A percentile compares a stretch with the other conserved stretches of the same genome.
Conservation (phyloP, 2,329 filamentous ascomycete species). For the Cordyceps militaris region DNA sequence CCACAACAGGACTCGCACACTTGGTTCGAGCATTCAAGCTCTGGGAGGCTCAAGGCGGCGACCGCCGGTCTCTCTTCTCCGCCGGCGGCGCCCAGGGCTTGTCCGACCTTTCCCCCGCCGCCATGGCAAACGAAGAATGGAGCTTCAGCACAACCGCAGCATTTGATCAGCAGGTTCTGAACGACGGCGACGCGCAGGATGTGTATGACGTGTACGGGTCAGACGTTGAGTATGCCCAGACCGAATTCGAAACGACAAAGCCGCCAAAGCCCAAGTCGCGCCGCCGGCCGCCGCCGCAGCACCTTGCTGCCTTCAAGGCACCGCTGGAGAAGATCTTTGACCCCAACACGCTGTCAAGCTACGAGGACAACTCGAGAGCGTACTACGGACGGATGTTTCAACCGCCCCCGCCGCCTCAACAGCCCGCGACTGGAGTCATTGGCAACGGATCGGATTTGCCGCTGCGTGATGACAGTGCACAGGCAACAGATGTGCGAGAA, state of each 20-base stretch:
- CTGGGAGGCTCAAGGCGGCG: constrained; percentile 70
- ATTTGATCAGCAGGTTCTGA: constrained; percentile 53
- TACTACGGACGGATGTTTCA: constrained; percentile 47
- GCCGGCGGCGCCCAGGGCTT: constrained; percentile 51
- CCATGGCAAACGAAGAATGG: constrained; percentile 53
- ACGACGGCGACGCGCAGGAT: constrained; percentile 47
- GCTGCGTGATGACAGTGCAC: constrained; percentile 47
- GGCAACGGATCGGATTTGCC: constrained; percentile 47
- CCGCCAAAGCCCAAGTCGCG: constrained; percentile 45
- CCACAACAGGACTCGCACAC: constrained; percentile 54
- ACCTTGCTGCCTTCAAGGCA: constrained; percentile 49
- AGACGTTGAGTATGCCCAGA: constrained; percentile 44
- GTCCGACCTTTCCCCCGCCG: constrained; percentile 36
- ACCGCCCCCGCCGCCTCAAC: constrained; percentile 28
- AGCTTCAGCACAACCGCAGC: constrained; percentile 59
- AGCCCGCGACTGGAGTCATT: neutral
- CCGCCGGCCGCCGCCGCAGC: constrained; percentile 50
- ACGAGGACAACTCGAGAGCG: constrained; percentile 54
- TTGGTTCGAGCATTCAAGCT: constrained; percentile 65
- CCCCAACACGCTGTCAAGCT: constrained; percentile 57
- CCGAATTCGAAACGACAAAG: constrained; percentile 41
- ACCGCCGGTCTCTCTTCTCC: constrained; percentile 57
- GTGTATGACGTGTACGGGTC: constrained; percentile 56
- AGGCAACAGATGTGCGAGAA: constrained; percentile 47
- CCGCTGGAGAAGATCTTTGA: constrained; percentile 61